Evolutionary conservation across 108 stramenopile genomes (phyloP), one percentile per base, ranked within the genome.

Genomic region (Conticribra guillardii): DNA sequence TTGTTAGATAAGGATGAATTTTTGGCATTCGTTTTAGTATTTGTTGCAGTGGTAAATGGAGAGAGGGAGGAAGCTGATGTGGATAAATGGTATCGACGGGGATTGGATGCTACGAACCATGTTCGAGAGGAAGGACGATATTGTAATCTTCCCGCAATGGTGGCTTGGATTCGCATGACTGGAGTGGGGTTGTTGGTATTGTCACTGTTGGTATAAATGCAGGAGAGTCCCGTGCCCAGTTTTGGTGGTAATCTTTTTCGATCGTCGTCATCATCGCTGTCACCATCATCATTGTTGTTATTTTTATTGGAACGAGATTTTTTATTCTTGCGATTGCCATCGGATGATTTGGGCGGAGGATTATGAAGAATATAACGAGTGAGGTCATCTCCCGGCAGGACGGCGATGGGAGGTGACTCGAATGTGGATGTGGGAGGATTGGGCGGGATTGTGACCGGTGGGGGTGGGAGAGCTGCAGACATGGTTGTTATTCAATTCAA

Each of bases 381-480:
- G 24, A 79, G 48, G 29, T 79, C 78, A 55, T 73, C 78, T 7
- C 78, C 78, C 11, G 78, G 78, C 3, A 79, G 59, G 24, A 79
- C 73, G 45, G 60, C 73, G 47, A 74, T 58, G 5, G 73, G 78
- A 30, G 59, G 78, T 2, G 58, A 27, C 21, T 79, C 73, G 37
- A 69, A 64, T 16, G 76, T 34, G 9, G 68, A 45, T 48, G 64
- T 48, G 1, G 52, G 51, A 1, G 1, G 4, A 5, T 27, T 37
- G 29, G 64, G 48, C 28, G 44, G 62, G 19, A 48, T 41, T 5
- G 21, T 45, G 16, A 19, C 48, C 3, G 26, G n/a, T 2, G 62
- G 28, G 9, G 62, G 62, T 5, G 37, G 37, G 37, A 41, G 37
- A n/a, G n/a, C n/a, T n/a, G n/a, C n/a, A n/a, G n/a, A n/a, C n/a